Evolutionary conservation across 2,329 filamentous ascomycete genomes (phyloP).

Genomic region (Pseudocercospora pini-densiflorae): DNA sequence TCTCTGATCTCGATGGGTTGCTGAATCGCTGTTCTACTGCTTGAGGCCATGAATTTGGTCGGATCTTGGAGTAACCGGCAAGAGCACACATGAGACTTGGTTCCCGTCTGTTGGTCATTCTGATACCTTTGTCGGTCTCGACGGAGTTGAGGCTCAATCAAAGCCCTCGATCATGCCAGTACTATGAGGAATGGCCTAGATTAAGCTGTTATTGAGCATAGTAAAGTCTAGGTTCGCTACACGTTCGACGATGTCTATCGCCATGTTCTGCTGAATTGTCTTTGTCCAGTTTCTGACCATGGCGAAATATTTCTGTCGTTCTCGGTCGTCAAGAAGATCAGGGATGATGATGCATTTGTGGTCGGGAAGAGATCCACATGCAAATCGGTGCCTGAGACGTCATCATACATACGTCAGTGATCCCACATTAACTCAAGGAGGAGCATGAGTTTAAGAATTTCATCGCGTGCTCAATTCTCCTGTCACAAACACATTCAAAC

Average conservation of each 20-base stretch:
- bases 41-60: no score
- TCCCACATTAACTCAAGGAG: background rate
- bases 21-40: no score
- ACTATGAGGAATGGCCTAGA: no score
- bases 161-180: no score
- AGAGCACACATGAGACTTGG: no score
- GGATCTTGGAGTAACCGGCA: no score
- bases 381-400: slow-evolving; percentile 6
- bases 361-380: background rate
- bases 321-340: background rate
- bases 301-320: background rate
- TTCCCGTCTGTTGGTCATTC: no score
- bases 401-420: slow-evolving; percentile 7
- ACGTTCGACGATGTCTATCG: background rate
- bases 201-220: no score
- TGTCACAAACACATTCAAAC: background rate
- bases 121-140: no score
- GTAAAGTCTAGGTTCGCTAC: no score
- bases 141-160: no score
- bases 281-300: background rate
- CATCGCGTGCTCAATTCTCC: slow-evolving; percentile 17
- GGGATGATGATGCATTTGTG: background rate
- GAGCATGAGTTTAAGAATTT: slow-evolving; percentile 8
- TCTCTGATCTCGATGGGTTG: no score
- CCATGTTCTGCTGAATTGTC: background rate